phyloP scores from a whole-genome alignment of 495 filamentous ascomycete genomes.

The Daldinia caldariorum region DNA sequence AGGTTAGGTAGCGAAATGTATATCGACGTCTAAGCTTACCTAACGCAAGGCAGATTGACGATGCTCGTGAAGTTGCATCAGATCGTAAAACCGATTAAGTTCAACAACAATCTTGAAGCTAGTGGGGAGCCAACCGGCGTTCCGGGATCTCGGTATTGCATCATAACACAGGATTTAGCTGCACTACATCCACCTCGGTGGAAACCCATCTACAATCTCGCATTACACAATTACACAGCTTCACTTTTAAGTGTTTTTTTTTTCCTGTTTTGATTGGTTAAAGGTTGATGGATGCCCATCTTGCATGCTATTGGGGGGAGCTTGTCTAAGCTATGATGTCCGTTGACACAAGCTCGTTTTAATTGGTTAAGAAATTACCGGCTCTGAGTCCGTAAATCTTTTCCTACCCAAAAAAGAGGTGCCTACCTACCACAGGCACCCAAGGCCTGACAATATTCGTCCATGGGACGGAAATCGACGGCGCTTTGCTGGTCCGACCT shows the following conservation, averaged over 20 bases:
- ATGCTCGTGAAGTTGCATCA: background rate
- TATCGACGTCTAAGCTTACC: background rate
- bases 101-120: background rate
- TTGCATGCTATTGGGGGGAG: constrained; percentile 15
- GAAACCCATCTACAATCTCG: constrained; percentile 13
- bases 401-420: background rate
- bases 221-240: constrained; percentile 15
- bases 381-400: background rate
- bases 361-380: constrained; percentile 24
- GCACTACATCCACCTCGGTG: constrained; percentile 11
- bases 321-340: constrained; percentile 4
- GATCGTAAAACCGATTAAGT: background rate
- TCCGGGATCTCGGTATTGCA: constrained; percentile 20
- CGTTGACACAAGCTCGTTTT: background rate
- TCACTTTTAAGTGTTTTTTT: constrained; percentile 9
- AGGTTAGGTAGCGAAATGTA: background rate
- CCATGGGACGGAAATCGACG: constrained; percentile 9
- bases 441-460: background rate
- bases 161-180: constrained; percentile 9
- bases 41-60: background rate
- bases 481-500: constrained; percentile 13
- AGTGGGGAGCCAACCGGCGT: background rate
- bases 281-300: constrained; percentile 15
- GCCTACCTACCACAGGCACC: background rate
- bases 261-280: background rate